Percentiles rank a stretch among this genome's conserved stretches.
These are phyloP conservation scores for Globisporangium abappressorium DNA, from an alignment of 352 stramenopile genomes.

Conservation along the genomic window DNA sequence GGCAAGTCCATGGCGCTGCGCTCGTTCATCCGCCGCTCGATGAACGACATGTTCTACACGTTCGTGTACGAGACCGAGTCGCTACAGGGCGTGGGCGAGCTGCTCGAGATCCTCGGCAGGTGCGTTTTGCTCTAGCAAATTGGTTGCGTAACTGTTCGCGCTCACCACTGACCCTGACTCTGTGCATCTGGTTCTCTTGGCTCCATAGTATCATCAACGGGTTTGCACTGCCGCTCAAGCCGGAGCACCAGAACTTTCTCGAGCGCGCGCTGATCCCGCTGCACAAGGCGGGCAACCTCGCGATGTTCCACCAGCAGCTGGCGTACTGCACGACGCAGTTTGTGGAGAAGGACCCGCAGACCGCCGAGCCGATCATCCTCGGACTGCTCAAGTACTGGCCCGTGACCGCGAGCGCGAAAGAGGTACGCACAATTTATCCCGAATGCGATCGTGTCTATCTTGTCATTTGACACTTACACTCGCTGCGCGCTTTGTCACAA, in stretches of 20 bases:
- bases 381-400: constrained; percentile 95
- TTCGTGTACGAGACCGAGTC: constrained; percentile 98
- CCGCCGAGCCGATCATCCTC: constrained; percentile 92
- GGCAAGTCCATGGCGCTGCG: constrained; percentile 98
- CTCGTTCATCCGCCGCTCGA: constrained; percentile 96
- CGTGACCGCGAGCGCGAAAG: constrained; percentile 90
- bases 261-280: constrained; percentile 94
- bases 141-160: too few species aligned
- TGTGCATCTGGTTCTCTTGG: background rate
- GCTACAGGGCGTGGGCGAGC: constrained; percentile 94
- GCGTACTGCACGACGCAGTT: constrained; percentile 99
- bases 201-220: constrained; percentile 97
- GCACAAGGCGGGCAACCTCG: constrained; percentile 94
- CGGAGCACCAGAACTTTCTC: constrained; percentile 96
- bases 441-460: too few species aligned
- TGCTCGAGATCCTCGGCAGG: constrained; percentile 97
- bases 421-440: constrained; percentile 24
- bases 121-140: constrained; percentile 7
- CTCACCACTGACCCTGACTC: too few species aligned
- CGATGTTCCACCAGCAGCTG: constrained; percentile 97
- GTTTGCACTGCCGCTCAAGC: constrained; percentile 98
- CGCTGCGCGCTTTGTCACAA: too few species aligned
- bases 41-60: constrained; percentile 98
- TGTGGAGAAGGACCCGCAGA: constrained; percentile 98
- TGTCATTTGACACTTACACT: too few species aligned